Base-by-base conservation (phyloP, 2,329 filamentous ascomycete genomes). In the Colletotrichum orbiculare region DNA sequence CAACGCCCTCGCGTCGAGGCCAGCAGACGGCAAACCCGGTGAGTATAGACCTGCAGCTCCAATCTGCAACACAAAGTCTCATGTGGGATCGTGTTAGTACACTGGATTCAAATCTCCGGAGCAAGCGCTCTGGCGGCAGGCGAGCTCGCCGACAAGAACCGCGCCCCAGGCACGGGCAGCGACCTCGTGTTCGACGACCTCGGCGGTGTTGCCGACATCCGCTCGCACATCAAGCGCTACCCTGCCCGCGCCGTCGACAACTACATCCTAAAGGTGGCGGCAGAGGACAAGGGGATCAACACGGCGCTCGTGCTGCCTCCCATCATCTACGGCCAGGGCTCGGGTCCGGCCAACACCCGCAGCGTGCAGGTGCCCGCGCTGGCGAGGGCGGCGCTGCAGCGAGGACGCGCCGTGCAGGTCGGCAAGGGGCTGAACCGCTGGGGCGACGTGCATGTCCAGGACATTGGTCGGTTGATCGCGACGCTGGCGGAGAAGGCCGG, bases 361-460 rank as follows among this genome's bases (percentile, higher is more conserved):
- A 81, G 78, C 60, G 72, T 81, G 5, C 79, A 82, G 66, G 72
- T 81, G 39, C 80, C 79, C 1, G 71, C 75, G 12, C 72, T 82
- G 0, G 70, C 72, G 3, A 69, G 71, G 33, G 72, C 71, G 6
- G 76, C 77, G 0, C 62, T 82, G 5, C 61, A 77, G 67, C 64
- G 72, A 4, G 71, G 73, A 0, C 70, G 72, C n/a, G 75, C 71
- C 9, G 69, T 79, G 0, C 71, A 69, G 55, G 70, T 79, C 8
- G 76, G 76, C 10, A 68, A 71, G 46, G 78, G 78, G 2, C 55
- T 73, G 45, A 75, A 70, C 37, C 62, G 70, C 9, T 80, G 78
- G 78, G 73, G 74, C 9, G 75, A 75, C 17, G 69, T 80, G 6
- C 76, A 80, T 47, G 68, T 80, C 11, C 54, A 66, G 12, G 76